Evolutionary conservation across 2,329 filamentous ascomycete species (phyloP).

Genomic region (Fusarium sp.): DNA sequence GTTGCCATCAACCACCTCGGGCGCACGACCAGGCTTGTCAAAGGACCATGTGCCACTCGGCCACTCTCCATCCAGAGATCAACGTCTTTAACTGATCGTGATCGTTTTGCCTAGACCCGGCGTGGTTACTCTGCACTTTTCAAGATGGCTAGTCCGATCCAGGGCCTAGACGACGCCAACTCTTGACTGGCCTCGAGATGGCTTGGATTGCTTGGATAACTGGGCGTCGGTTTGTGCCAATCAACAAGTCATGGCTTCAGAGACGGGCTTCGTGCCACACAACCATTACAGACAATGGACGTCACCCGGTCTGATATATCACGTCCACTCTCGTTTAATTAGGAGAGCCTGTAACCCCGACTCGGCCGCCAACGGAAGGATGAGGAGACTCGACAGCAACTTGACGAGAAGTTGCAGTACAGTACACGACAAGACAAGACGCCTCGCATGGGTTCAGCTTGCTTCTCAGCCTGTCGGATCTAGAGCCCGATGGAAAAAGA

Average conservation of each 20-base stretch:
- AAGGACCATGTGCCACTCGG: slow-evolving; percentile 1
- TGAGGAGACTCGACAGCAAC: not conserved
- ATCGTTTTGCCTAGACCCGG: slow-evolving; percentile 7
- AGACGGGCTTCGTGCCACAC: slow-evolving; percentile 8
- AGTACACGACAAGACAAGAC: not conserved
- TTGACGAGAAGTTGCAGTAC: not conserved
- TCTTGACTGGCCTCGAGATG: slow-evolving; percentile 7
- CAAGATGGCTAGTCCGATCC: slow-evolving; percentile 12
- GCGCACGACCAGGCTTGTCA: slow-evolving; percentile 1
- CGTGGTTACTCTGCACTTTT: slow-evolving; percentile 10
- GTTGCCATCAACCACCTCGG: not conserved
- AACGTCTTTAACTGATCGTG: slow-evolving; percentile 12
- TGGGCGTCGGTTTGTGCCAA: slow-evolving; percentile 12
- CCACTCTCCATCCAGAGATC: slow-evolving; percentile 6
- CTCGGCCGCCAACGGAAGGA: not conserved
- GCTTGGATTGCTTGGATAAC: slow-evolving; percentile 5
- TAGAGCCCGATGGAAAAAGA: slow-evolving; percentile 19
- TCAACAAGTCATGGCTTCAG: not conserved
- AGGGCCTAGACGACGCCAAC: slow-evolving; percentile 14
- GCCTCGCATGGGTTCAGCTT: slow-evolving; percentile 25
- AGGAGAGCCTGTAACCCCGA: not conserved
- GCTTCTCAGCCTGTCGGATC: slow-evolving; percentile 27
- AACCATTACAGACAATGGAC: not conserved
- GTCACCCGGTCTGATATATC: not conserved
- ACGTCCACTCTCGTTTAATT: slow-evolving; percentile 5